Evolutionary conservation across 371 early-diverging fungal species (phyloP).

Genomic region (Mortierella sp.): DNA sequence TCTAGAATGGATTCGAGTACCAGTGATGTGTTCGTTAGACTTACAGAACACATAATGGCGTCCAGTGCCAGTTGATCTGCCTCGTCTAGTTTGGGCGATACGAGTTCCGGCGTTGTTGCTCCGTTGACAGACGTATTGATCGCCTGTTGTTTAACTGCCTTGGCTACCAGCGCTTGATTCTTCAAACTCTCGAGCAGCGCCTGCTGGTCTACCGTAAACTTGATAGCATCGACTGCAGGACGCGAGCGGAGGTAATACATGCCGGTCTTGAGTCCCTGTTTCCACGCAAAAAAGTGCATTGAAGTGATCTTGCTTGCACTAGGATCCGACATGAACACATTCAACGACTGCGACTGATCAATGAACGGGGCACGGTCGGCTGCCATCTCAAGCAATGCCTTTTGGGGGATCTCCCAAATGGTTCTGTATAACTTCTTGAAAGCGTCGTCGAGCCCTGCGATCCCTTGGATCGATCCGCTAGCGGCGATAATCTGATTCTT

Average conservation of each 20-base stretch:
- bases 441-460: slow-evolving; percentile 84
- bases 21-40: not conserved
- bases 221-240: slow-evolving; percentile 98
- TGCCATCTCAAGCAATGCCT: slow-evolving; percentile 82
- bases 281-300: slow-evolving; percentile 99
- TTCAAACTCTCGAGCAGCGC: slow-evolving; percentile 53
- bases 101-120: slow-evolving; percentile 39
- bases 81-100: slow-evolving; percentile 62
- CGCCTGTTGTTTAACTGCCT: slow-evolving; percentile 48
- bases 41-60: slow-evolving; percentile 69
- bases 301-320: slow-evolving; percentile 93
- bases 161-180: slow-evolving; percentile 48
- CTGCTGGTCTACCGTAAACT: slow-evolving; percentile 80
- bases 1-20: not conserved
- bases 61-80: slow-evolving; percentile 60
- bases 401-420: slow-evolving; percentile 97
- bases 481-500: slow-evolving; percentile 97
- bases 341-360: slow-evolving; percentile 98
- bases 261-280: slow-evolving; percentile 98
- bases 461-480: slow-evolving; percentile 91
- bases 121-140: slow-evolving; percentile 30
- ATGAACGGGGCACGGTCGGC: slow-evolving; percentile 96
- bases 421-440: slow-evolving; percentile 97
- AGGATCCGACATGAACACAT: slow-evolving; percentile 95
- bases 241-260: slow-evolving; percentile 99